These are phyloP conservation scores for Nakazawaea peltata DNA, from an alignment of 805 yeast genomes.

Conservation along the genomic window DNA sequence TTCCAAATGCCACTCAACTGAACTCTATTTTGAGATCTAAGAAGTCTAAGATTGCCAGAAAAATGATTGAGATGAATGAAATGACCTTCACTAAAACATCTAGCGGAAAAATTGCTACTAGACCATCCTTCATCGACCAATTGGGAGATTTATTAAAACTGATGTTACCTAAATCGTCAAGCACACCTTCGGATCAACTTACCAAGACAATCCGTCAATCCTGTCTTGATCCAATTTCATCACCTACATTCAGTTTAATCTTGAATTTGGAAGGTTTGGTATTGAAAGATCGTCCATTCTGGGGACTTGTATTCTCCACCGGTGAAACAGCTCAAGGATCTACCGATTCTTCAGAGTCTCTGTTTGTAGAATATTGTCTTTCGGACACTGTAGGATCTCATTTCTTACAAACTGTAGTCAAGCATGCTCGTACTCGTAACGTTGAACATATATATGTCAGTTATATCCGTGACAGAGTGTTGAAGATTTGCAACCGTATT, in stretches of 20 bases:
- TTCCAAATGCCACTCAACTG: slow-evolving; percentile 64
- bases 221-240: slow-evolving; percentile 72
- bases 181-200: slow-evolving; percentile 27
- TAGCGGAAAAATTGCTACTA: slow-evolving; percentile 52
- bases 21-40: slow-evolving; percentile 76
- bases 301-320: slow-evolving; percentile 53
- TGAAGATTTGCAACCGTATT: slow-evolving; percentile 69
- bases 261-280: slow-evolving; percentile 76
- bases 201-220: slow-evolving; percentile 53
- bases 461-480: slow-evolving; percentile 69
- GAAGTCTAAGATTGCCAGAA: slow-evolving; percentile 81
- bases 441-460: slow-evolving; percentile 60
- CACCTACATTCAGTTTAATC: slow-evolving; percentile 79
- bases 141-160: slow-evolving; percentile 40
- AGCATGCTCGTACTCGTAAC: slow-evolving; percentile 56
- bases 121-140: slow-evolving; percentile 49
- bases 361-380: slow-evolving; percentile 75
- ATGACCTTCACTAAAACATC: slow-evolving; percentile 53
- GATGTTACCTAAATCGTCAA: too few species aligned
- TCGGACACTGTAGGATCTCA: slow-evolving; percentile 93
- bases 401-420: slow-evolving; percentile 69
- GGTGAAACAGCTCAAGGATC: slow-evolving; percentile 39
- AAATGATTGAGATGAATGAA: slow-evolving; percentile 83
- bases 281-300: slow-evolving; percentile 62
- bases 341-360: slow-evolving; percentile 61